These are phyloP conservation scores for Uncinocarpus reesii DNA, from an alignment of 2,329 filamentous ascomycete genomes.

Conservation along the genomic window DNA sequence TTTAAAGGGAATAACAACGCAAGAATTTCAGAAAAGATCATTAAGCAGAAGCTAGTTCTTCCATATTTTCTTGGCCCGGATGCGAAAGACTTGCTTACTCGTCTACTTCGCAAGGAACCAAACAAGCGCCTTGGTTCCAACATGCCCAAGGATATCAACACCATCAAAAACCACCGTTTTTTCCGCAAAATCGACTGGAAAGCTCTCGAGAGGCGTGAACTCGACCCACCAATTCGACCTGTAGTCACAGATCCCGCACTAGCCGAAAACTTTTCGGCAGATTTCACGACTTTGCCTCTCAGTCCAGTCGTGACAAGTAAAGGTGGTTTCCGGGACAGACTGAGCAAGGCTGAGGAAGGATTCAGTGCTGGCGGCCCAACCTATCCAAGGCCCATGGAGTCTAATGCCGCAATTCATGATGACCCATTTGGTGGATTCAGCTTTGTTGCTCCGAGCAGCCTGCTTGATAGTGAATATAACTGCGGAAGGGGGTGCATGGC, in stretches of 20 bases:
- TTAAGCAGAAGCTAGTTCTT: slow-evolving; percentile 78
- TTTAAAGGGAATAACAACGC: slow-evolving; percentile 85
- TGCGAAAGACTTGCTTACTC: slow-evolving; percentile 84
- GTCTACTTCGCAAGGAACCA: slow-evolving; percentile 84
- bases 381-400: not conserved
- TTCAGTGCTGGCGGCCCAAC: not conserved
- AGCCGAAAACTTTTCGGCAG: slow-evolving; percentile 89
- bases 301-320: slow-evolving; percentile 53
- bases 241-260: slow-evolving; percentile 91
- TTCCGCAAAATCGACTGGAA: slow-evolving; percentile 96
- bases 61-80: slow-evolving; percentile 88
- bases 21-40: slow-evolving; percentile 92
- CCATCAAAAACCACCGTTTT: slow-evolving; percentile 86
- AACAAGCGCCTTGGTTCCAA: slow-evolving; percentile 76
- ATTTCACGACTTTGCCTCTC: slow-evolving; percentile 78
- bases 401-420: slow-evolving; percentile 17
- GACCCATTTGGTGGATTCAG: slow-evolving; percentile 42
- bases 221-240: slow-evolving; percentile 82
- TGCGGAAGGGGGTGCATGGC: slow-evolving; percentile 14
- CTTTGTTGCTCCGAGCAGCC: slow-evolving; percentile 40
- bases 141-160: slow-evolving; percentile 77
- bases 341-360: slow-evolving; percentile 15
- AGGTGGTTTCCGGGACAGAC: slow-evolving; percentile 23
- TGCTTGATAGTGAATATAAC: slow-evolving; percentile 34
- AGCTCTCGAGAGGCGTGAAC: slow-evolving; percentile 66